These are phyloP conservation scores for Xylaria multiplex DNA, from an alignment of 2,329 filamentous ascomycete genomes.

Conservation along the genomic window DNA sequence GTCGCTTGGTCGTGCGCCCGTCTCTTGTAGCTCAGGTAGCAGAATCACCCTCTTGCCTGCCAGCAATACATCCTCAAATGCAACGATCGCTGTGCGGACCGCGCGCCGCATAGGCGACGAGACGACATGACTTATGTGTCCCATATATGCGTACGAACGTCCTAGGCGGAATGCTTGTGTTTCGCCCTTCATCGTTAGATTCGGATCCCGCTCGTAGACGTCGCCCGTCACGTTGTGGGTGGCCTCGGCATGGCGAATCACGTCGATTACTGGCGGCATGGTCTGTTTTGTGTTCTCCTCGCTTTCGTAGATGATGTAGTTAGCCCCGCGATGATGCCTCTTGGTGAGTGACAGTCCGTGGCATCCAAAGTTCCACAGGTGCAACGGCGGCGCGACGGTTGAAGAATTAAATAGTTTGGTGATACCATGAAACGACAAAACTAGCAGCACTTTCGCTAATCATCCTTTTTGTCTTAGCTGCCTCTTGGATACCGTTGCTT, in stretches of 20 bases:
- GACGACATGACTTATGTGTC: slow-evolving; percentile 71
- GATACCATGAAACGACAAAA: not conserved
- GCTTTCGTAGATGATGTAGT: not conserved
- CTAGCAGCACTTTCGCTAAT: not conserved
- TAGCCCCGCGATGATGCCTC: not conserved
- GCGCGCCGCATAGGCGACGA: slow-evolving; percentile 83
- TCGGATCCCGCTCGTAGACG: slow-evolving; percentile 75
- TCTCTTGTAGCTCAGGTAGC: slow-evolving; percentile 81
- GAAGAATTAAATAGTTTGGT: not conserved
- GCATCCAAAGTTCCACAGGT: not conserved
- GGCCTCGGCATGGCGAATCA: slow-evolving; percentile 78
- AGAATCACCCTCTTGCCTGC: slow-evolving; percentile 64
- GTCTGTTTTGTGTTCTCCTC: not conserved
- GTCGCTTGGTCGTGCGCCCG: slow-evolving; percentile 77
- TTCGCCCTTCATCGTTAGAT: slow-evolving; percentile 76
- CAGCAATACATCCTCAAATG: slow-evolving; percentile 67
- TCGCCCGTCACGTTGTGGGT: slow-evolving; percentile 77
- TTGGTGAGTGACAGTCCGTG: not conserved
- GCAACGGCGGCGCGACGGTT: not conserved
- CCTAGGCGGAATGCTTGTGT: slow-evolving; percentile 74
- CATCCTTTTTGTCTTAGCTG: not conserved
- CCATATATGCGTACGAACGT: slow-evolving; percentile 68
- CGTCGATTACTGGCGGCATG: slow-evolving; percentile 66
- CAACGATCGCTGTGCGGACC: slow-evolving; percentile 76
- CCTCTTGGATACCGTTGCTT: not conserved